Percentiles rank a stretch among this genome's conserved stretches.
These are phyloP conservation scores for Botrytis fabae DNA, from an alignment of 2,329 filamentous ascomycete genomes.

Conservation along the genomic window DNA sequence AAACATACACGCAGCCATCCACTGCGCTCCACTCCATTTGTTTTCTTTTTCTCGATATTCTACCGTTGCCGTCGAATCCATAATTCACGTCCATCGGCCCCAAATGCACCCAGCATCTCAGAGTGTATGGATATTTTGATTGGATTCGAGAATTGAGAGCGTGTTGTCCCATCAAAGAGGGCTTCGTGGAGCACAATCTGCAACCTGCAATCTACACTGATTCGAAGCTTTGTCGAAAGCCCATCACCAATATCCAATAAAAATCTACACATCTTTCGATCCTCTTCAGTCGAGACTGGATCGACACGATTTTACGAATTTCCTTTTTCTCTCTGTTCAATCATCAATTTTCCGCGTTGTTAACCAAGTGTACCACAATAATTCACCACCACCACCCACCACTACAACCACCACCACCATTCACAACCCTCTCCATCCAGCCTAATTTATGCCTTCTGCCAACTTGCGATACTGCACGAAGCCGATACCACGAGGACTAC, in stretches of 20 bases:
- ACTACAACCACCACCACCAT: neutral
- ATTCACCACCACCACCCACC: neutral
- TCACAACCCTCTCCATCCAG: neutral
- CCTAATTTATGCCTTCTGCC: constrained; percentile 4
- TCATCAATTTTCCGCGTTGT: neutral
- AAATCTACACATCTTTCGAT: neutral
- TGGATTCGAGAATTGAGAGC: neutral
- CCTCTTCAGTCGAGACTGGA: constrained; percentile 3
- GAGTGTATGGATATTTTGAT: neutral
- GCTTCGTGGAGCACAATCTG: constrained; percentile 1
- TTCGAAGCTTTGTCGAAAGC: neutral
- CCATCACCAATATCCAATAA: constrained; percentile 1
- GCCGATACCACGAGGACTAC: constrained; percentile 19
- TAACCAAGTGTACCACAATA: constrained; percentile 2
- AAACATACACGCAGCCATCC: neutral
- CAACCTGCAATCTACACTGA: neutral
- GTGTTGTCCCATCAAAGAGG: neutral
- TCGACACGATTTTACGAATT: constrained; percentile 17
- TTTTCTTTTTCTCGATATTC: neutral
- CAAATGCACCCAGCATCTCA: neutral
- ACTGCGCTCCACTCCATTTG: neutral
- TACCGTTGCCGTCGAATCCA: neutral
- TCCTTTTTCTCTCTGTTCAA: constrained; percentile 9
- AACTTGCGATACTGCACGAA: constrained; percentile 21
- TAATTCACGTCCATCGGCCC: neutral